Base-by-base conservation (phyloP, 1,284 basidiomycete genomes). In the Irpex rosettiformis region DNA sequence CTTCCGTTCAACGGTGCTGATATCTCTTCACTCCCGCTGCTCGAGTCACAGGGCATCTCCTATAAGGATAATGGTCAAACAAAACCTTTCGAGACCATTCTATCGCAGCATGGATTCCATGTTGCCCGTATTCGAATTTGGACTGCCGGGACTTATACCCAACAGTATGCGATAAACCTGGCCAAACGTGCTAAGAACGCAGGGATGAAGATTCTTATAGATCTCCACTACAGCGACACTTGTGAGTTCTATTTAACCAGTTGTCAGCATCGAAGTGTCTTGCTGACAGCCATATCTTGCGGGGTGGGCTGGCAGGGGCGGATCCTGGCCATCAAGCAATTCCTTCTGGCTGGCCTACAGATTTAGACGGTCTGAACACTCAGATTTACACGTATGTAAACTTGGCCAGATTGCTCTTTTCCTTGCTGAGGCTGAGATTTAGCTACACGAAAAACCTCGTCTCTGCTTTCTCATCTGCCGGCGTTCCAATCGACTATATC, bases 141-240 rank as follows among this genome's bases (percentile, higher is more conserved):
- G 85, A 85, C 84, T 0, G 80, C 82, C 56, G 75, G 78, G 2
- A 70, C 80, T 29, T 88, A 86, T 65, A 79, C 78, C 63, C 69
- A 84, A 55, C 72, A 67, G 48, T 84, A 84, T 64, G 83, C 76
- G 0, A 72, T 88, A n/a, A 72, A 73, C 0, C 69, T 86, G 48
- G 84, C 79, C 3, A 84, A 82, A 68, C 74, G 84, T 13, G 79
- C 82, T 40, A 77, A 76, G 57, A 80, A 78, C 13, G 81, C 80
- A 18, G 82, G 84, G 18, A 78, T 86, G 81, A 73, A 74, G n/a
- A 67, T 88, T 8, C 68, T 80, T 37, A 72, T 88, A 6, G 83
- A 86, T 63, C 65, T 86, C 52, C 84, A 88, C 65, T 86, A 80
- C 67, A 85, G 83, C 65, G 85, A 87, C 65, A 86, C 81, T 3